phyloP scores from a whole-genome alignment of 106 monocot genomes.

The Agapanthus africanus region DNA sequence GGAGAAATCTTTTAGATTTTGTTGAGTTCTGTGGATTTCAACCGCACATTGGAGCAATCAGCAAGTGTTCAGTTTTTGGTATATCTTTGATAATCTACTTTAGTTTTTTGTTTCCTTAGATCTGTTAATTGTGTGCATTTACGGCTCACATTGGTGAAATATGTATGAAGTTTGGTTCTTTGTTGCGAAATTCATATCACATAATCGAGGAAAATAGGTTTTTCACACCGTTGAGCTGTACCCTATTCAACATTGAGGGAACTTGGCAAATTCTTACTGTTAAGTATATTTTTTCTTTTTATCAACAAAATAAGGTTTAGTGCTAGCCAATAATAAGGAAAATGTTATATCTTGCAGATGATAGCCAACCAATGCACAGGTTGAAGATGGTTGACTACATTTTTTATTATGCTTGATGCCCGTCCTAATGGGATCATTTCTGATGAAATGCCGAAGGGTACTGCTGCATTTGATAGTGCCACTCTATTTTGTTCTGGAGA shows the following conservation, averaged over 20 bases:
- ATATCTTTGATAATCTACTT: background rate
- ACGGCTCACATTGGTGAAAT: background rate
- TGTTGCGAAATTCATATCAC: too few species aligned
- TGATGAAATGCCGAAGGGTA: constrained; percentile 27
- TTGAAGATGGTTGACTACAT: constrained; percentile 6
- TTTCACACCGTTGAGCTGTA: too few species aligned
- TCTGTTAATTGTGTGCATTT: background rate
- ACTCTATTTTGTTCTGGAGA: constrained; percentile 18
- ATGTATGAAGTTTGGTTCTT: too few species aligned
- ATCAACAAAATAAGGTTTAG: too few species aligned
- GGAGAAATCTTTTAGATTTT: background rate
- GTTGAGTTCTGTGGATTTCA: background rate
- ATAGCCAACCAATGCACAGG: constrained; percentile 9
- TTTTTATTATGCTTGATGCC: constrained; percentile 32
- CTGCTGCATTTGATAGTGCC: constrained; percentile 23
- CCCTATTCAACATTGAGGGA: too few species aligned
- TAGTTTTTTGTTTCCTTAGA: background rate
- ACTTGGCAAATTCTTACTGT: too few species aligned
- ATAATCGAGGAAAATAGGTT: too few species aligned
- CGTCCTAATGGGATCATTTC: constrained; percentile 38
- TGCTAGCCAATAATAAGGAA: too few species aligned
- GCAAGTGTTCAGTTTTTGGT: too few species aligned
- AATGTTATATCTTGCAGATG: constrained; percentile 6
- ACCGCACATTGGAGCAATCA: too few species aligned
- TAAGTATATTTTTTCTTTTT: too few species aligned